phyloP scores from a whole-genome alignment of 208 protist genomes.

The Herpetomonas samuelpessoai region DNA sequence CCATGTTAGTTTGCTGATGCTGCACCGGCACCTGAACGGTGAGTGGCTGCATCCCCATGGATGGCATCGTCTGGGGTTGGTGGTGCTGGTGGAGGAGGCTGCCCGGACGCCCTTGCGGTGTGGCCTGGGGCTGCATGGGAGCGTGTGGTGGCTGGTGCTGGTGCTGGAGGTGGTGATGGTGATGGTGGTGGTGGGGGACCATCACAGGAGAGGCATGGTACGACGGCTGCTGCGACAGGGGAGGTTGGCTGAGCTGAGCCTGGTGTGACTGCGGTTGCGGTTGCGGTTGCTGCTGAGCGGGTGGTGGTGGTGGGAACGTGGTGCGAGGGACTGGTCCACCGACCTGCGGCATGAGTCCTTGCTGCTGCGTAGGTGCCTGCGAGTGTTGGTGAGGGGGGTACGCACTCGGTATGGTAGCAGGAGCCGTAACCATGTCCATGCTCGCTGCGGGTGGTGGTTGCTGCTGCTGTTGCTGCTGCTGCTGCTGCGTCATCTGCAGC shows the following conservation, averaged over 20 bases:
- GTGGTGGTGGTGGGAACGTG: conserved; percentile 14
- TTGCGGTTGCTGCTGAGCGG: conserved; percentile 4
- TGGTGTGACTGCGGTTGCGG: neutral
- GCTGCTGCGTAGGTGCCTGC: too few species aligned
- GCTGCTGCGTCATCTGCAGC: conserved; percentile 8
- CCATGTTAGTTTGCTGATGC: conserved; percentile 13
- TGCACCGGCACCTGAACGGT: conserved; percentile 1
- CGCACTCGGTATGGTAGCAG: too few species aligned
- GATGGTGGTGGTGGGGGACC: neutral
- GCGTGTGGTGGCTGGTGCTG: neutral
- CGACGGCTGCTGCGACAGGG: conserved; percentile 3
- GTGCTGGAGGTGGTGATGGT: neutral
- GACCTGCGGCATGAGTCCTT: too few species aligned
- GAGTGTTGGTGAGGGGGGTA: too few species aligned
- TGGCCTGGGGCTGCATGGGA: too few species aligned
- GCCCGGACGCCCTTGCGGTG: conserved; percentile 2
- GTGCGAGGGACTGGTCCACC: neutral
- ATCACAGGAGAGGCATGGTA: too few species aligned
- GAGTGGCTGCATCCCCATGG: neutral
- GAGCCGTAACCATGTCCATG: too few species aligned
- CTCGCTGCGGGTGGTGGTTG: too few species aligned
- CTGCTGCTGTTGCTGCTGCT: conserved; percentile 14
- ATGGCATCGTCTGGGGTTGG: neutral
- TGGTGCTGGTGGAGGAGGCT: conserved; percentile 3
- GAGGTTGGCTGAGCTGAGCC: neutral